Evolutionary conservation across 2,329 filamentous ascomycete genomes (phyloP).

Genomic region (Sporothrix humicola): DNA sequence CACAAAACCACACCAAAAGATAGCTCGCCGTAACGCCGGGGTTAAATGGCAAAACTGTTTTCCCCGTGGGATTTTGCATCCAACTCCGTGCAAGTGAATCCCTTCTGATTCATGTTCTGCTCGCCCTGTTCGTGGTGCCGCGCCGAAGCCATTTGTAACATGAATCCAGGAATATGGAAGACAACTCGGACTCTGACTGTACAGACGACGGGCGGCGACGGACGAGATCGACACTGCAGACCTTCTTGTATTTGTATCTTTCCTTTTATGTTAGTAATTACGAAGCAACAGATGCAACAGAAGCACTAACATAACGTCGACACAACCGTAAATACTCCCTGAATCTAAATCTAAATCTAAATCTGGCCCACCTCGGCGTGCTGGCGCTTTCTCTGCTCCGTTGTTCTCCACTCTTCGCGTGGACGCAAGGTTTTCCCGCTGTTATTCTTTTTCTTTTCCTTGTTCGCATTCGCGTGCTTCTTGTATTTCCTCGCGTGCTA

Average conservation of each 20-base stretch:
- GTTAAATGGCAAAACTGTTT: neutral
- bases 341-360: no score
- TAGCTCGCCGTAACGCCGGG: neutral
- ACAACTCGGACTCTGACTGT: neutral
- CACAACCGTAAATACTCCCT: no score
- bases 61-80: neutral
- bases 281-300: neutral
- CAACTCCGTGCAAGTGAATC: neutral
- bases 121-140: neutral
- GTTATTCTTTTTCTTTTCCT: neutral
- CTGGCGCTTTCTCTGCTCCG: neutral
- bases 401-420: conserved; percentile 1
- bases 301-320: no score
- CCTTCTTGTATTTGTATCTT: neutral
- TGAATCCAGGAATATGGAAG: neutral
- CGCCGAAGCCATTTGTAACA: conserved; percentile 14
- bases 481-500: neutral
- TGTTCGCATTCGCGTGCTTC: neutral
- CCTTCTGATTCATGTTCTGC: neutral
- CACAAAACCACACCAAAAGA: no score
- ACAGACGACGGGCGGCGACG: neutral
- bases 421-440: neutral
- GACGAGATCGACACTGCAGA: neutral
- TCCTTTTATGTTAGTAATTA: neutral
- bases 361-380: neutral